Evolutionary conservation across 2,329 filamentous ascomycete species (phyloP).

Genomic region (Ascocoryne sarcoides): DNA sequence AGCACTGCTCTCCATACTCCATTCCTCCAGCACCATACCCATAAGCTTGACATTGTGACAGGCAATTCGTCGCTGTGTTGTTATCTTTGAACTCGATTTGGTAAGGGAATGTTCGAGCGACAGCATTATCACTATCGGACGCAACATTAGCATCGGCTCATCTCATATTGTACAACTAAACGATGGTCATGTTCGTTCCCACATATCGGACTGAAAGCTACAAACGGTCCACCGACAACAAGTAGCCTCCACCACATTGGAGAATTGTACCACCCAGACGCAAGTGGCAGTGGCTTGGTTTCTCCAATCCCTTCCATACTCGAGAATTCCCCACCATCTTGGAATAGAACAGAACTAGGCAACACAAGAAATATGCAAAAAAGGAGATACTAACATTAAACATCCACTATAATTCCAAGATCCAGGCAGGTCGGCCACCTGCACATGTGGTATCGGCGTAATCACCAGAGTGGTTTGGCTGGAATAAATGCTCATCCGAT

Average conservation of each 20-base stretch:
- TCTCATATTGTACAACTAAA: too few relatives aligned
- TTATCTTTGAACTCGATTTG: constrained; percentile 5
- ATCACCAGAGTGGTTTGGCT: constrained; percentile 10
- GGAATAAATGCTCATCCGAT: constrained; percentile 22
- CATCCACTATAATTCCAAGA: constrained; percentile 19
- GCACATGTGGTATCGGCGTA: constrained; percentile 9
- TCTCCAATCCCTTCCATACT: too few relatives aligned
- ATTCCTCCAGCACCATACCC: constrained; percentile 13
- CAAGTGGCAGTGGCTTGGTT: too few relatives aligned
- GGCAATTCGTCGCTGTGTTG: constrained; percentile 9
- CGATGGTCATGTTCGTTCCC: too few relatives aligned
- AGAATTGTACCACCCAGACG: too few relatives aligned
- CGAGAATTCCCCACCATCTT: too few relatives aligned
- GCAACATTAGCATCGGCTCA: background rate
- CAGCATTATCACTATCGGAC: background rate
- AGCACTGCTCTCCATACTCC: constrained; percentile 13
- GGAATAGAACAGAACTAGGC: too few relatives aligned
- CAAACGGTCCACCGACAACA: too few relatives aligned
- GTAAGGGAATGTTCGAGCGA: constrained; percentile 8
- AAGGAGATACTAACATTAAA: constrained; percentile 19
- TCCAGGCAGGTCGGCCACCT: constrained; percentile 15
- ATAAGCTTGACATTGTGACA: constrained; percentile 8
- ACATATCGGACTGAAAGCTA: too few relatives aligned
- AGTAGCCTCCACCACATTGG: too few relatives aligned
- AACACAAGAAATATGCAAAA: too few relatives aligned